Conservation (phyloP, 495 filamentous ascomycete species). For the Lophium mytilinum region DNA sequence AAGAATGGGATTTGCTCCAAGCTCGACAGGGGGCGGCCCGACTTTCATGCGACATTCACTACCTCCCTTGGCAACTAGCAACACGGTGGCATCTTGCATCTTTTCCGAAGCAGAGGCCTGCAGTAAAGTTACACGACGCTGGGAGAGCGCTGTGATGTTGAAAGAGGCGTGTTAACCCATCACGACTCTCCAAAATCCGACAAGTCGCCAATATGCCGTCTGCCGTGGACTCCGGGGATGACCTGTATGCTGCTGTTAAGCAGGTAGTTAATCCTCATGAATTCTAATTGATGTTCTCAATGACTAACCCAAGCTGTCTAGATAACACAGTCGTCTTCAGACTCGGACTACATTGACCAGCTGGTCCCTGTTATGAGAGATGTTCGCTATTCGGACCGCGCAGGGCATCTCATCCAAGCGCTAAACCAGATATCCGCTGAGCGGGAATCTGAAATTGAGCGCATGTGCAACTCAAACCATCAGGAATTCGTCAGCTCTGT, state of each 20-base stretch:
- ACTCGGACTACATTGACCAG: conserved; percentile 90
- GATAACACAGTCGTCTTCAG: conserved; percentile 86
- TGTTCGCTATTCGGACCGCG: conserved; percentile 67
- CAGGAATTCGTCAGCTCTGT: conserved; percentile 93
- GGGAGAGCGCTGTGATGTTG: too few relatives aligned
- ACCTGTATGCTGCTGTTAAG: conserved; percentile 31
- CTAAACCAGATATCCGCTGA: conserved; percentile 74
- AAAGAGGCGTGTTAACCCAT: neutral
- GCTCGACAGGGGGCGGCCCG: neutral
- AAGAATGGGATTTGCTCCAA: neutral
- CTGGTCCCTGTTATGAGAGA: conserved; percentile 88
- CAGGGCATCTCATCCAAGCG: conserved; percentile 64
- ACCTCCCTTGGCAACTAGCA: too few relatives aligned
- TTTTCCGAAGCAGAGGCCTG: too few relatives aligned
- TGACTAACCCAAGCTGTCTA: conserved; percentile 31
- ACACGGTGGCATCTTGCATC: too few relatives aligned
- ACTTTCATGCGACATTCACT: neutral
- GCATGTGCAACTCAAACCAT: conserved; percentile 89
- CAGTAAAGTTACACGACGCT: too few relatives aligned
- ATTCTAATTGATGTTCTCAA: neutral
- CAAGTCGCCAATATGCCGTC: conserved; percentile 17
- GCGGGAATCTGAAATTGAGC: conserved; percentile 85
- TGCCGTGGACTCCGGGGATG: conserved; percentile 30
- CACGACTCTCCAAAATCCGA: neutral
- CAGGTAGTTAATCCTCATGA: conserved; percentile 26